Evolutionary conservation across 2,329 filamentous ascomycete species (phyloP).

Genomic region (Nectriaceae sp.): DNA sequence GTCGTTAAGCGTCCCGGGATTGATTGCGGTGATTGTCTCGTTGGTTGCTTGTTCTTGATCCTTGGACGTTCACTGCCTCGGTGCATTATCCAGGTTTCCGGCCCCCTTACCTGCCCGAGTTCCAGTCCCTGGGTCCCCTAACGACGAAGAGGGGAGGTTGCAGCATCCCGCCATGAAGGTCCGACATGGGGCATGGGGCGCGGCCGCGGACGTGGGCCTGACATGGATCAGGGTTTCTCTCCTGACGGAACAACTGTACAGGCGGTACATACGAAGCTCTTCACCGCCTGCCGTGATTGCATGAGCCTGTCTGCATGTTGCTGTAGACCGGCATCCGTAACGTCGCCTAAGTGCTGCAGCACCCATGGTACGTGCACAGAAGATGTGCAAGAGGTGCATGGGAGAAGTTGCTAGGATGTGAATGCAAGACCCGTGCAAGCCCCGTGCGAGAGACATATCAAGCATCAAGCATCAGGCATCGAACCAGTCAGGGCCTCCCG

Average conservation of each 20-base stretch:
- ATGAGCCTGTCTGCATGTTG: constrained; percentile 21
- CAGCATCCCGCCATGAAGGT: not conserved
- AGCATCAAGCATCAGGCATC: constrained; percentile 1
- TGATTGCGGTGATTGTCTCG: too few species aligned
- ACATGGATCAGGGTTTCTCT: not conserved
- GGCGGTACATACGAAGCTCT: not conserved
- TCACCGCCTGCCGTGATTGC: constrained; percentile 28
- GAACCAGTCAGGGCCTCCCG: constrained; percentile 13
- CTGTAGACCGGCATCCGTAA: constrained; percentile 3
- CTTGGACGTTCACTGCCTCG: too few species aligned
- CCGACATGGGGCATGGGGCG: not conserved
- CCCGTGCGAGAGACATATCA: constrained; percentile 1
- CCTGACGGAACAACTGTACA: not conserved
- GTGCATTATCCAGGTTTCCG: too few species aligned
- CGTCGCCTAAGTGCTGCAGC: not conserved
- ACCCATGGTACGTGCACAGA: not conserved
- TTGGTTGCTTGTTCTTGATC: too few species aligned
- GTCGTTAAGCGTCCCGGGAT: too few species aligned
- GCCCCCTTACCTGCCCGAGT: too few species aligned
- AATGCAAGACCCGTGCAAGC: constrained; percentile 11
- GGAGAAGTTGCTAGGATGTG: too few species aligned
- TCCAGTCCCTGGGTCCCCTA: not conserved
- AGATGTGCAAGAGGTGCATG: not conserved
- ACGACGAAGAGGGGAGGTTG: not conserved
- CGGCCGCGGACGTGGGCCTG: not conserved